Base-by-base conservation (phyloP, 2,329 filamentous ascomycete genomes). In the Cercospora sp. region DNA sequence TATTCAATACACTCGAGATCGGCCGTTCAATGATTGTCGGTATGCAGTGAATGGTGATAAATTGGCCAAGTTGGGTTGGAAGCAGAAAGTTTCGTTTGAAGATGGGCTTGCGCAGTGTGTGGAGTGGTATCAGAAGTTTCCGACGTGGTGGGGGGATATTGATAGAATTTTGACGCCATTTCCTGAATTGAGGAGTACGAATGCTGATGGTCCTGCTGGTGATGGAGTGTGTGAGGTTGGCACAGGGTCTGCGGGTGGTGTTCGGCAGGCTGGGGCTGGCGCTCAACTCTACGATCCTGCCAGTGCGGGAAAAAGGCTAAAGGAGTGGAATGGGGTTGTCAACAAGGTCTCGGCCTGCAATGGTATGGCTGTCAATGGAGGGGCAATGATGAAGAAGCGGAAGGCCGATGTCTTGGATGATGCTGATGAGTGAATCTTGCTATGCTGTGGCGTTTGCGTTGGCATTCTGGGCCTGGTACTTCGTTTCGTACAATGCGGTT, bases 1-100 rank as follows among this genome's bases (percentile, higher is more conserved):
- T 85, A 86, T 94, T 73, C 87, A 90, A 78, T 90, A 92, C 79
- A 92, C 90, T 2, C 85, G 89, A 70, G 91, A 95, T 79, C 85
- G 92, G 20, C 91, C 91, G 0, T 94, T 91, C 81, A 92, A 92
- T 78, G 90, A 93, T 78, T 86, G 88, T 75, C 84, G 90, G 42
- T 93, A 92, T 75, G 89, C 89, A 10, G 88, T 92, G 2, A 89
- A 92, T 75, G 89, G 87, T 36, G 86, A 85, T 63, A 92, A 91
- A 79, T 83, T 92, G 72, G 81, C 86, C 45, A 80, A 84, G 69
- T 82, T 93, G 5, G 90, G 90, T 23, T 92, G 90, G 90, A 82
- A 86, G 64, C 90, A 90, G 77, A 87, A 87, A 78, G 90, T 87
- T 2, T 81, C 79, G 62, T 89, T 93, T 68, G 84, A 84, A 16